Base-by-base conservation (phyloP, 768 basidiomycete species). In the Amanita exitialis region DNA sequence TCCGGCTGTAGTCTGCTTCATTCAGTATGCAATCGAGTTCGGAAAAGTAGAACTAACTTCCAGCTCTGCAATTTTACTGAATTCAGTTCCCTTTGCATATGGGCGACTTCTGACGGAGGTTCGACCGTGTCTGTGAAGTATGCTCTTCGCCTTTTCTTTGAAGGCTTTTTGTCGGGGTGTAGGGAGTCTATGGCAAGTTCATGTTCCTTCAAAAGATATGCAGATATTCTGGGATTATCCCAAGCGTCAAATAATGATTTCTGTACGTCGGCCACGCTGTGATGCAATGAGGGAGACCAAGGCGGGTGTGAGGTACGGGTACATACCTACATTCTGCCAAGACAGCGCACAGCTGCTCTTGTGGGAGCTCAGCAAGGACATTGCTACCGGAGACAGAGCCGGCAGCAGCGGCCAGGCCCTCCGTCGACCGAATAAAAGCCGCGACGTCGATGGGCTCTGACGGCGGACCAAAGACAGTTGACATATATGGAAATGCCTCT, bases 391-490 rank as follows among this genome's bases (percentile, higher is more conserved):
- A 12, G 9, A 30, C 38, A 8, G 37, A 54, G 8, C 9, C 16
- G 25, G 36, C 37, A 34, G 34, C 6, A 50, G 42, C 36, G 37
- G 56, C 55, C 32, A 59, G 45, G 9, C 53, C 51, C 32, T 52
- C 37, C 5, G 69, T 65, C 45, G 66, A 59, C 10, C 68, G 63
- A 12, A 77, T 53, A 57, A 83, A 83, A 1, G 63, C 62, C 23
- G 59, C 60, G 41, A 85, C 55, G 41, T 76, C 61, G 28, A 85
- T 69, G 21, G 58, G 66, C 30, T 81, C 74, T 36, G 83, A 86
- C 18, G 81, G 68, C 38, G 82, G 83, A 0, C 83, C 83, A 62
- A 84, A 80, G 49, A 76, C 69, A 28, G 75, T 79, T 54, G 81
- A 79, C 47, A 69, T 59, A 46, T 54, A 56, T 44, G 50, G 43